Percentiles rank a stretch among this genome's conserved stretches.
Conservation (phyloP, 139 green algal species). For the Eudorina sp. region DNA sequence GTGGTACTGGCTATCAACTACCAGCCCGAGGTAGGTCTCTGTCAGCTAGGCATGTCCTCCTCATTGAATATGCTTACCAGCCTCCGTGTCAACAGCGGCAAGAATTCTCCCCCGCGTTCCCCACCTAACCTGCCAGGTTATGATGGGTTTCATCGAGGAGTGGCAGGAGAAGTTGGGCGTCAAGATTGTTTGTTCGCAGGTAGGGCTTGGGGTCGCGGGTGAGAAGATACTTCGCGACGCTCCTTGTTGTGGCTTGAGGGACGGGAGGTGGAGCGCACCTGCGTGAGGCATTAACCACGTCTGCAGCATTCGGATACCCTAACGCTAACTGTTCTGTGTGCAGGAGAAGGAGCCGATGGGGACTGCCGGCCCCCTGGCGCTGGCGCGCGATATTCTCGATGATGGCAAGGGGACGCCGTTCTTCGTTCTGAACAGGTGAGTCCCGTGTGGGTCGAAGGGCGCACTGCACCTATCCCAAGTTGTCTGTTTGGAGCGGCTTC, state of each 20-base stretch:
- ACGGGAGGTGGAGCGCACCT: no score
- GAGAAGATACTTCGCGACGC: no score
- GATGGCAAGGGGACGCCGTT: conserved; percentile 92
- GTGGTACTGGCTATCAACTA: conserved; percentile 99
- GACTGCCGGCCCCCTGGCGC: conserved; percentile 93
- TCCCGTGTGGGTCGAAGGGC: no score
- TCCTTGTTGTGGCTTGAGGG: no score
- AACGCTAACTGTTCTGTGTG: neutral
- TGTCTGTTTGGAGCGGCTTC: no score
- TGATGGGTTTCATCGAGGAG: conserved; percentile 95
- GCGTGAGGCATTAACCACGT: no score
- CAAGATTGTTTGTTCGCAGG: conserved; percentile 94
- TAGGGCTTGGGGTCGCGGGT: no score
- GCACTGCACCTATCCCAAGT: no score
- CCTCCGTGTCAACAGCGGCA: no score
- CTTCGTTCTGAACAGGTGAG: conserved; percentile 96
- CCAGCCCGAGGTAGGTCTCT: conserved; percentile 80
- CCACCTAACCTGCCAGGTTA: conserved; percentile 78
- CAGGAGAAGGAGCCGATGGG: conserved; percentile 98
- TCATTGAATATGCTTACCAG: neutral
- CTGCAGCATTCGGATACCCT: no score
- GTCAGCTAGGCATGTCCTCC: no score
- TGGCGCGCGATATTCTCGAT: conserved; percentile 91
- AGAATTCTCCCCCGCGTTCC: neutral
- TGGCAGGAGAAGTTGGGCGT: conserved; percentile 96